Evolutionary conservation across 1,284 basidiomycete genomes (phyloP).

Genomic region (Malassezia cuniculi): DNA sequence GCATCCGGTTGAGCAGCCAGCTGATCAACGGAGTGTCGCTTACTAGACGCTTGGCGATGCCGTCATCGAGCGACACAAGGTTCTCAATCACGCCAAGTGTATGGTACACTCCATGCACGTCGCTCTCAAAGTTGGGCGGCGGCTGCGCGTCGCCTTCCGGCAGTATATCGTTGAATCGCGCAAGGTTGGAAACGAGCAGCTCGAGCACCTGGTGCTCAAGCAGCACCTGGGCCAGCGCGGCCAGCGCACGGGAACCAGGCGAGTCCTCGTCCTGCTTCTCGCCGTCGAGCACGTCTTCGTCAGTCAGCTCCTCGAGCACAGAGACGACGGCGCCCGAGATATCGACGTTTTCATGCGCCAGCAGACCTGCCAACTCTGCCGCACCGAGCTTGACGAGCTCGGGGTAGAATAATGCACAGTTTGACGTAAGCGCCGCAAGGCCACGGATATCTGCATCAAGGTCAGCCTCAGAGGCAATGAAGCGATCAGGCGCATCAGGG

Average conservation of each 20-base stretch:
- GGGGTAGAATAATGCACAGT: conserved; percentile 69
- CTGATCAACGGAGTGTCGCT: conserved; percentile 60
- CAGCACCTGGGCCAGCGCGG: conserved; percentile 46
- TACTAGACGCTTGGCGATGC: conserved; percentile 55
- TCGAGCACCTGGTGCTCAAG: conserved; percentile 71
- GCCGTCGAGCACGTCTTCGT: conserved; percentile 76
- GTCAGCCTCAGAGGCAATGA: conserved; percentile 95
- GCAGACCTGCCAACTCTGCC: conserved; percentile 61
- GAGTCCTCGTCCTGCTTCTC: conserved; percentile 52
- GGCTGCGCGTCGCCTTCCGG: conserved; percentile 5
- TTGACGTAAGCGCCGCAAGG: conserved; percentile 75
- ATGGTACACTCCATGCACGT: conserved; percentile 33
- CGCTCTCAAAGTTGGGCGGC: conserved; percentile 19
- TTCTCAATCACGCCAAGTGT: conserved; percentile 73
- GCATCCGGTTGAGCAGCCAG: conserved; percentile 68
- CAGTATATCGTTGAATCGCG: conserved; percentile 24
- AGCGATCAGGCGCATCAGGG: conserved; percentile 52
- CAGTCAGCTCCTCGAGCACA: conserved; percentile 74
- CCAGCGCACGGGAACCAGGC: conserved; percentile 44
- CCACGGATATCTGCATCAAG: conserved; percentile 69
- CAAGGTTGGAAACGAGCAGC: conserved; percentile 74
- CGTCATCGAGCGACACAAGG: conserved; percentile 67
- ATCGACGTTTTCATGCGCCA: conserved; percentile 48
- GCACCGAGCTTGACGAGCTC: conserved; percentile 70
- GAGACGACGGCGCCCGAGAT: conserved; percentile 30